A percentile compares a stretch with the other conserved stretches of the same genome.
These are phyloP conservation scores for Nitzschia sp. DNA, from an alignment of 108 stramenopile species.

Conservation along the genomic window DNA sequence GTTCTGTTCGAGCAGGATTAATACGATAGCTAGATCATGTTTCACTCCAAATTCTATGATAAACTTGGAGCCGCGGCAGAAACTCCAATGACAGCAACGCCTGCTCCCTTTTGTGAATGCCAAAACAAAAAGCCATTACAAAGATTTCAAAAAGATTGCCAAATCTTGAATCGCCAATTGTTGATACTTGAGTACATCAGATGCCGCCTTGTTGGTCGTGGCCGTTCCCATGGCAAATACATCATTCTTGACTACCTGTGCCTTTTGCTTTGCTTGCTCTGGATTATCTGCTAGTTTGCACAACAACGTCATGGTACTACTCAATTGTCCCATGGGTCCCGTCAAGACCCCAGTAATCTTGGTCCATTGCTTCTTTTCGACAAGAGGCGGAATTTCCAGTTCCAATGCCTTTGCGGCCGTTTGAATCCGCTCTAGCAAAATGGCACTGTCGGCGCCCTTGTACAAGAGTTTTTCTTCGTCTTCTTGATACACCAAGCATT, in stretches of 20 bases:
- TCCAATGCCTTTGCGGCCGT: constrained; percentile 39
- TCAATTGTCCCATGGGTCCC: constrained; percentile 60
- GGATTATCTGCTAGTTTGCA: constrained; percentile 35
- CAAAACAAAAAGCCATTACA: constrained; percentile 10
- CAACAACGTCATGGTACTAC: constrained; percentile 52
- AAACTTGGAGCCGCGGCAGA: no score
- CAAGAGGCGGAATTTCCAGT: constrained; percentile 46
- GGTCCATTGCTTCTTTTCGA: constrained; percentile 67
- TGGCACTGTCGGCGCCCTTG: constrained; percentile 48
- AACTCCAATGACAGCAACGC: not conserved
- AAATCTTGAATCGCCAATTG: constrained; percentile 53
- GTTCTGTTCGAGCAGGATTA: no score
- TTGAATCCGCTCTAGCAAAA: constrained; percentile 54
- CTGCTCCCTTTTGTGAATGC: no score
- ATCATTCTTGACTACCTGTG: constrained; percentile 56
- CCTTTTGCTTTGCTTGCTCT: constrained; percentile 21
- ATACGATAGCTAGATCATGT: no score
- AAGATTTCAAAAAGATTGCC: constrained; percentile 48
- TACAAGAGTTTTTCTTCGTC: constrained; percentile 71
- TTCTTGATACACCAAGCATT: constrained; percentile 63
- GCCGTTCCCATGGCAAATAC: constrained; percentile 57
- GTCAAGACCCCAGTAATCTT: constrained; percentile 60
- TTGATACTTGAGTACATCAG: constrained; percentile 43
- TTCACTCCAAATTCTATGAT: no score
- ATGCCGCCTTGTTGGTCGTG: constrained; percentile 44